phyloP scores from a whole-genome alignment of 2,329 filamentous ascomycete species.

The Monilinia fructicola region DNA sequence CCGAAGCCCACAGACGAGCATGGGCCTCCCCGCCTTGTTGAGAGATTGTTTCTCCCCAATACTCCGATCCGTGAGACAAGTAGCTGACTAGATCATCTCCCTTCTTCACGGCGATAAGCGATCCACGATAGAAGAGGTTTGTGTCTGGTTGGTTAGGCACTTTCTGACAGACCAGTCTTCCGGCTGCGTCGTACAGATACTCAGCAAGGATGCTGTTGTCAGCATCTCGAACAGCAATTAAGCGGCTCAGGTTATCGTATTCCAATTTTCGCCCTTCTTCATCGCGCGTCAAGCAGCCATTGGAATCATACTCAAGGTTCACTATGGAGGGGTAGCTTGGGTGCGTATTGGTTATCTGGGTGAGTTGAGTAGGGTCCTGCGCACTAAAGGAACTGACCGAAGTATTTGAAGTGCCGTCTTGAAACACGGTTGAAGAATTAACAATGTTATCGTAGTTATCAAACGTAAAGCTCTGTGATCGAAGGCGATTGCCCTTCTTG shows the following conservation, averaged over 20 bases:
- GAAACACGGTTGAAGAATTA: background rate
- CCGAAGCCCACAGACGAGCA: constrained; percentile 14
- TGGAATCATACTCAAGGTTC: constrained; percentile 4
- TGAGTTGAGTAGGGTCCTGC: constrained; percentile 18
- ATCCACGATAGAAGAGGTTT: constrained; percentile 11
- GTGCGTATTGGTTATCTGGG: constrained; percentile 14
- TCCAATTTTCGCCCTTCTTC: constrained; percentile 12
- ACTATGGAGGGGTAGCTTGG: background rate
- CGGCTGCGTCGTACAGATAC: constrained; percentile 14
- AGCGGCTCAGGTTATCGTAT: constrained; percentile 15
- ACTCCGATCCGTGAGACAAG: constrained; percentile 14
- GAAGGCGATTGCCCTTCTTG: background rate
- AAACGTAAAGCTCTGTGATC: constrained; percentile 1
- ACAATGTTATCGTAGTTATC: constrained; percentile 20
- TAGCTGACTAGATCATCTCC: constrained; percentile 8
- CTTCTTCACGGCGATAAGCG: constrained; percentile 9
- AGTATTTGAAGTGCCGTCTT: constrained; percentile 10
- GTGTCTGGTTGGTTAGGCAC: constrained; percentile 12
- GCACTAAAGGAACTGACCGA: background rate
- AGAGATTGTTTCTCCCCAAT: constrained; percentile 12
- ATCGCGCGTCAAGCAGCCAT: constrained; percentile 15
- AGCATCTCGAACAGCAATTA: background rate
- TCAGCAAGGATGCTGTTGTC: constrained; percentile 3
- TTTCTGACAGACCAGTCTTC: constrained; percentile 13
- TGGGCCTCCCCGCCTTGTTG: background rate